Base-by-base conservation (phyloP, 331 rosid genomes). In the Malus hybrid region DNA sequence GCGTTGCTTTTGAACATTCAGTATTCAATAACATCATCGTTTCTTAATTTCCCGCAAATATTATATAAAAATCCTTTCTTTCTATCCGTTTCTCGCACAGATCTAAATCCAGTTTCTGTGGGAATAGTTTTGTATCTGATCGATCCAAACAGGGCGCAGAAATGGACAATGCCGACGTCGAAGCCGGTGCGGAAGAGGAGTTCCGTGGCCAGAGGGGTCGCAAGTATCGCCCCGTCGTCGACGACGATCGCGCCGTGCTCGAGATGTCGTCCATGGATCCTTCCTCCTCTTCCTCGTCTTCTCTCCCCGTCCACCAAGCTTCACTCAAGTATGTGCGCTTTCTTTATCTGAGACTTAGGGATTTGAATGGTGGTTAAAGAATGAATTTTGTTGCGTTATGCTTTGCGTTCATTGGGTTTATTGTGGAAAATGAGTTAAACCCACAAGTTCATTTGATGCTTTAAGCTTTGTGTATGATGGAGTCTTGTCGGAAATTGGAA, bases 201-300 rank as follows among this genome's bases (percentile, higher is more conserved):
- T 86, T 88, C 68, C 89, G 57, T 18, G 85, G 78, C 18, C 87
- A 79, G 79, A 76, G 78, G 14, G 97, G 92, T 30, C 87, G 97
- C 77, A 84, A 90, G 88, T 95, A 95, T 65, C 89, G 97, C n/a
- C 97, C 99, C 1, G 99, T 95, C 0, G 86, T 92, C 84, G 96
- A 86, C 73, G 83, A 89, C 72, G 97, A 95, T 92, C 97, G 97
- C 26, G 97, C 96, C 19, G 97, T 95, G 61, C 97, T 95, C 66
- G 93, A 95, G 83, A 95, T 95, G 99, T 95, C 99, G 67, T 78
- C 97, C 39, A 83, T 95, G 63, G 97, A 90, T 89, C 97, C 90
- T 81, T 76, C 84, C 14, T 93, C 97, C 10, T 72, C 93, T 26
- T 72, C 96, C 14, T 81, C 87, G 0, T 29, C 88, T 30, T 19